Percentiles rank a stretch among this genome's conserved stretches.
phyloP scores from a whole-genome alignment of 805 yeast species.

The Hanseniaspora valbyensis region DNA sequence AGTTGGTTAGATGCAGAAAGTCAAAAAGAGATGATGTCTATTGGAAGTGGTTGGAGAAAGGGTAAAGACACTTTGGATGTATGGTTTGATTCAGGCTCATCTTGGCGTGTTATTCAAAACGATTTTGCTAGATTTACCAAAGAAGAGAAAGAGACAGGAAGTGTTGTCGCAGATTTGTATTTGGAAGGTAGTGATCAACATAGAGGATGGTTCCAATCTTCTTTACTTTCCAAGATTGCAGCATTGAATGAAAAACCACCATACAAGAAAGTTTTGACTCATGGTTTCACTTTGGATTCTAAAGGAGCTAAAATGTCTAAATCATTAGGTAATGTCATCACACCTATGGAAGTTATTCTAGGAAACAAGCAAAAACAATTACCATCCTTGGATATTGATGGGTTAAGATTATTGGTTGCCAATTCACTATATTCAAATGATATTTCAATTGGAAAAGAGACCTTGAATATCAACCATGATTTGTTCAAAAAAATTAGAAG shows the following conservation, averaged over 20 bases:
- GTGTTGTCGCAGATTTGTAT: slow-evolving; percentile 64
- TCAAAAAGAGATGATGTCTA: slow-evolving; percentile 17
- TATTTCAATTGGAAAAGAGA: slow-evolving; percentile 59
- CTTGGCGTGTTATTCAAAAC: slow-evolving; percentile 55
- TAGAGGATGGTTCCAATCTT: slow-evolving; percentile 98
- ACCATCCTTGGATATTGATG: slow-evolving; percentile 77
- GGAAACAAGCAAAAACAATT: slow-evolving; percentile 42
- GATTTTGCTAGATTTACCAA: slow-evolving; percentile 24
- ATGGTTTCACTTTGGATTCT: slow-evolving; percentile 85
- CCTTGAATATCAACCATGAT: slow-evolving; percentile 66
- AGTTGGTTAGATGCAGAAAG: slow-evolving; percentile 24
- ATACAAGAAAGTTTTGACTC: slow-evolving; percentile 67
- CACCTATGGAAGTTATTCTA: slow-evolving; percentile 55
- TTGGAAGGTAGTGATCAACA: slow-evolving; percentile 98
- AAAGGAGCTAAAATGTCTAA: slow-evolving; percentile 88
- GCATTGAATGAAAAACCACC: slow-evolving; percentile 41
- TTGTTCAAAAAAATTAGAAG: slow-evolving; percentile 70
- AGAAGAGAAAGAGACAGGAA: slow-evolving; percentile 25
- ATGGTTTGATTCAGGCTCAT: slow-evolving; percentile 96
- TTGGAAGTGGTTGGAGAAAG: slow-evolving; percentile 44
- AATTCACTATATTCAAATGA: slow-evolving; percentile 79
- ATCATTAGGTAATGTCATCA: slow-evolving; percentile 70
- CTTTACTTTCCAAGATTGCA: slow-evolving; percentile 61
- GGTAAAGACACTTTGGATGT: slow-evolving; percentile 95
- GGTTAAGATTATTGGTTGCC: slow-evolving; percentile 82